Percentiles rank a stretch among this genome's conserved stretches.
Evolutionary conservation across 352 stramenopile species (phyloP).

Genomic region (Phytopythium cucurbitacearum): DNA sequence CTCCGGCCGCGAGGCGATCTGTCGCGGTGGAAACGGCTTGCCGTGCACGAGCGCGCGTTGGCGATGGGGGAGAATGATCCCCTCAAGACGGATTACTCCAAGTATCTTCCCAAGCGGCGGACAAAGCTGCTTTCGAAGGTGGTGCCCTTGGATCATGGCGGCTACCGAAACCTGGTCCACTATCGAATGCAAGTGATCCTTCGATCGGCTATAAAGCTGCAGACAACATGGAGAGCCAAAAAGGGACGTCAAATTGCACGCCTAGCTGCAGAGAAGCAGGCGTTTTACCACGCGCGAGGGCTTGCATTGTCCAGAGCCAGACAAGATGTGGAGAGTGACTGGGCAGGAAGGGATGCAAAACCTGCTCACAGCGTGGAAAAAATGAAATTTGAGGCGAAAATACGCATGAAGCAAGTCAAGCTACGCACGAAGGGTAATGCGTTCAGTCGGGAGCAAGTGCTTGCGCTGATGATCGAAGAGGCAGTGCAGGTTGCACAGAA

Average conservation of each 20-base stretch:
- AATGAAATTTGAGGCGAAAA: constrained; percentile 93
- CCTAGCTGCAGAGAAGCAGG: constrained; percentile 76
- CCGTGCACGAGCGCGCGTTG: constrained; percentile 86
- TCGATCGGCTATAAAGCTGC: constrained; percentile 71
- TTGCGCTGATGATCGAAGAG: constrained; percentile 82
- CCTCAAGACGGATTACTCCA: constrained; percentile 91
- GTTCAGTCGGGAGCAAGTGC: constrained; percentile 74
- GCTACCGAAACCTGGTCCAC: constrained; percentile 82
- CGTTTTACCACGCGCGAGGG: constrained; percentile 87
- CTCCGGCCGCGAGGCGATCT: constrained; percentile 50
- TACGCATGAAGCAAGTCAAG: constrained; percentile 91
- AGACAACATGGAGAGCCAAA: constrained; percentile 77
- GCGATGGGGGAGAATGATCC: constrained; percentile 90
- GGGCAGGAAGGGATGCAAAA: constrained; percentile 64
- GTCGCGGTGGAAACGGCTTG: constrained; percentile 55
- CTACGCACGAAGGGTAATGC: constrained; percentile 80
- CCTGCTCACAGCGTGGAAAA: constrained; percentile 75
- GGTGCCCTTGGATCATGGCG: constrained; percentile 84
- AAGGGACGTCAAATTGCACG: constrained; percentile 69
- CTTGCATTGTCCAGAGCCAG: constrained; percentile 66
- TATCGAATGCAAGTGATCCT: constrained; percentile 70
- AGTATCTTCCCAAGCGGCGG: constrained; percentile 77
- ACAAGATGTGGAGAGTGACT: constrained; percentile 59
- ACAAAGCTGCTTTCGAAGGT: constrained; percentile 79
- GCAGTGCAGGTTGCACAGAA: constrained; percentile 70